Base-by-base conservation (phyloP, 2,329 filamentous ascomycete genomes). In the Cladophialophora immunda region DNA sequence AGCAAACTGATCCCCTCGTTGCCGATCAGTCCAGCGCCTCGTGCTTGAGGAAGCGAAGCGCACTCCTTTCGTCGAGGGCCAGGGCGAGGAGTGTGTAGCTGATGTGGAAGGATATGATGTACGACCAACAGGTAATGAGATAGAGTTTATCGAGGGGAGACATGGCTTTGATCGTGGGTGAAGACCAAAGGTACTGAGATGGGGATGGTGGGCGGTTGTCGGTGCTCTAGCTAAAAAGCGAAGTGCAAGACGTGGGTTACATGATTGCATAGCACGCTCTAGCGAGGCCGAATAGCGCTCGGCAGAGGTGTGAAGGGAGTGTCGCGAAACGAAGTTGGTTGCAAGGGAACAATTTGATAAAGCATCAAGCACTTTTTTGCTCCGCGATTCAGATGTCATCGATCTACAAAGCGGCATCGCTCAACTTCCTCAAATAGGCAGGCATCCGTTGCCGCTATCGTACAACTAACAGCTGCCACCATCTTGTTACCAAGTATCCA, bases 11-110 rank as follows among this genome's bases (percentile, higher is more conserved):
- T 99, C 95, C 47, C 80, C 85, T 45, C 82, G 82, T 76, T 97
- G 94, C 22, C 95, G 90, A 60, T 86, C 85, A 77, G 93, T 92
- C 95, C 95, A 99, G 54, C 68, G 66, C 32, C 64, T 61, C 50
- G 58, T 61, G 52, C 57, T 58, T 47, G 70, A 70, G 47, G 66
- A 63, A 22, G 58, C 66, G 62, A 54, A 61, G 38, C 63, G 64
- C 41, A 25, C 45, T 25, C 45, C 45, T 25, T 50, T 50, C 56
- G 36, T 36, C 54, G 19, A 63, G 29, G 25, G 54, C 59, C 30
- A 66, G 50, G 34, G 65, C 64, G 45, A 70, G 61, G 25, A 71
- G 59, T 6, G 59, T 62, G 55, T 66, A 59, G n/a, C 68, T 72
- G 66, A 71, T 11, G 66, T 71, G 61, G 57, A 68, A 71, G 60